phyloP scores from a whole-genome alignment of 2,329 filamentous ascomycete species.

The Plenodomus lindquistii region DNA sequence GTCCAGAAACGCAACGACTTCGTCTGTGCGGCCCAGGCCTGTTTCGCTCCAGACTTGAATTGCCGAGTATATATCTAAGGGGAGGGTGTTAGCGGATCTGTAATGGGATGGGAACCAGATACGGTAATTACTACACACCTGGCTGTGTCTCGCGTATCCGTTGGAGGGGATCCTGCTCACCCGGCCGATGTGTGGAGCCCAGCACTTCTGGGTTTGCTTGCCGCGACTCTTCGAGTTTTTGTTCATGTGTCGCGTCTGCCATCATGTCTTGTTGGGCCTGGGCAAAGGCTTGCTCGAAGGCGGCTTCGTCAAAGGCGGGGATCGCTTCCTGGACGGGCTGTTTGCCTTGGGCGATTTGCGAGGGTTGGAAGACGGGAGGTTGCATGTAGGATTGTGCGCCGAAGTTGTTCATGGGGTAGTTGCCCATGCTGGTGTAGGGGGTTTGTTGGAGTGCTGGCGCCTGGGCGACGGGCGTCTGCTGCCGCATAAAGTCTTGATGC shows the following conservation, averaged over 20 bases:
- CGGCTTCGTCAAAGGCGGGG: constrained; percentile 57
- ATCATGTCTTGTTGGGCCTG: constrained; percentile 49
- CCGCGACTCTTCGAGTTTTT: constrained; percentile 13
- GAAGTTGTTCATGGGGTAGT: constrained; percentile 33
- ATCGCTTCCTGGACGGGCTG: constrained; percentile 40
- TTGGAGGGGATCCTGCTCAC: constrained; percentile 36
- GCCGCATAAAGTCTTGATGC: constrained; percentile 63
- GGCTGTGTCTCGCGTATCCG: constrained; percentile 39
- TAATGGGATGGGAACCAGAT: background rate
- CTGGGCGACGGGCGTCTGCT: constrained; percentile 41
- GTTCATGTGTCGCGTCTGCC: constrained; percentile 18
- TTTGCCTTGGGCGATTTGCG: constrained; percentile 38
- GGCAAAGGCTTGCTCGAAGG: constrained; percentile 60
- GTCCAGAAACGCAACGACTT: constrained; percentile 30
- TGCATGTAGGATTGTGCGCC: constrained; percentile 34
- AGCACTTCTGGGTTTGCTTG: constrained; percentile 18
- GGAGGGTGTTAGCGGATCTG: constrained; percentile 14
- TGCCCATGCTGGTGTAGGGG: constrained; percentile 31
- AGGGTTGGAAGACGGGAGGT: constrained; percentile 21
- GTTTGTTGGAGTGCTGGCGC: constrained; percentile 31
- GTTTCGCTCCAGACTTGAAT: constrained; percentile 41
- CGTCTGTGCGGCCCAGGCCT: constrained; percentile 29
- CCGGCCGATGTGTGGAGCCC: constrained; percentile 19
- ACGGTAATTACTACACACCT: constrained; percentile 34
- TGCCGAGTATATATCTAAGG: constrained; percentile 35